A percentile compares a stretch with the other conserved stretches of the same genome.
These are phyloP conservation scores for Aurifilum marmelostoma DNA, from an alignment of 2,329 filamentous ascomycete species.

Conservation along the genomic window DNA sequence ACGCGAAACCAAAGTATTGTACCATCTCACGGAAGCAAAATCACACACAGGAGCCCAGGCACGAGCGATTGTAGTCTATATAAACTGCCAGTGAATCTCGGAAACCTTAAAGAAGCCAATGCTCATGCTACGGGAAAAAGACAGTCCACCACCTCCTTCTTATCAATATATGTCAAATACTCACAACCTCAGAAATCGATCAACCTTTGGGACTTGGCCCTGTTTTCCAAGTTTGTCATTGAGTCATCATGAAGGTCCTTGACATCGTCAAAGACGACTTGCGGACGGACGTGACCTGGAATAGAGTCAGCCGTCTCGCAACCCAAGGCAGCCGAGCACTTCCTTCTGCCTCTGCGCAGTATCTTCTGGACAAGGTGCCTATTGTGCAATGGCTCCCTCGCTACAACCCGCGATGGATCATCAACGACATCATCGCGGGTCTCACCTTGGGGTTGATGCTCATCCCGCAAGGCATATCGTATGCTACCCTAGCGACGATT, in stretches of 20 bases:
- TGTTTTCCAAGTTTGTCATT: not conserved
- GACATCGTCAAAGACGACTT: constrained; percentile 39
- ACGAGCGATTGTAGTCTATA: not conserved
- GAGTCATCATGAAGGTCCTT: constrained; percentile 32
- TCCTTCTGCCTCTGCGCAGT: constrained; percentile 57
- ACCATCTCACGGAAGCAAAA: not conserved
- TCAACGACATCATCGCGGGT: constrained; percentile 65
- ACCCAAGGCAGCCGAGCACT: constrained; percentile 41
- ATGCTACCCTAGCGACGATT: constrained; percentile 64
- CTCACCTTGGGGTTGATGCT: constrained; percentile 63
- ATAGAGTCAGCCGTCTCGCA: constrained; percentile 38
- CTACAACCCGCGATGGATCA: constrained; percentile 63
- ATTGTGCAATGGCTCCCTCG: constrained; percentile 65
- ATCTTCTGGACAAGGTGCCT: constrained; percentile 63
- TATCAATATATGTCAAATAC: no score
- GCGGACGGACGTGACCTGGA: constrained; percentile 44
- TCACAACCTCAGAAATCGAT: not conserved
- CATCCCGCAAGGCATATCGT: constrained; percentile 65
- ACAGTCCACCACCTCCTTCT: not conserved
- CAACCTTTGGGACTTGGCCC: not conserved
- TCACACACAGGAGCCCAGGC: not conserved
- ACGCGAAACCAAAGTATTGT: not conserved
- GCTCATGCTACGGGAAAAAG: not conserved
- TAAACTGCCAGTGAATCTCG: no score
- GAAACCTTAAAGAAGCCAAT: no score